A percentile compares a stretch with the other conserved stretches of the same genome.
Evolutionary conservation across 228 moss, liverwort and hornwort genomes (phyloP).

Genomic region (Sphagnum magellanicum): DNA sequence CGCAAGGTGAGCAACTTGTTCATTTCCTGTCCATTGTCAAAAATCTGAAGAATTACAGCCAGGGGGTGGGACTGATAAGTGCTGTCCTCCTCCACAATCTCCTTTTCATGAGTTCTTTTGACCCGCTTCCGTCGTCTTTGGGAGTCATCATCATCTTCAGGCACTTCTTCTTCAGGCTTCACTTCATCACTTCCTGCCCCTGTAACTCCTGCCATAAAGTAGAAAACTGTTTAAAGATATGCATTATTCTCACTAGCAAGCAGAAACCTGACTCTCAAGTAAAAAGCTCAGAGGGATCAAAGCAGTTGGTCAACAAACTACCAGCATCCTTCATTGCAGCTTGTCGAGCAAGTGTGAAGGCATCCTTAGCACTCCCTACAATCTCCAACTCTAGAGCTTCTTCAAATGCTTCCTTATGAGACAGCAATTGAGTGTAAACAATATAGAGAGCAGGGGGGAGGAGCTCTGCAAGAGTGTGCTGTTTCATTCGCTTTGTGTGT

Average conservation of each 20-base stretch:
- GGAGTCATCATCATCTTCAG: constrained; percentile 80
- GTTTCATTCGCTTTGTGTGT: constrained; percentile 89
- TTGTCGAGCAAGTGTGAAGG: constrained; percentile 79
- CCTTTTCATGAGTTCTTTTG: constrained; percentile 88
- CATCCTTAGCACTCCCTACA: constrained; percentile 90
- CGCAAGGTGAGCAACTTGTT: constrained; percentile 71
- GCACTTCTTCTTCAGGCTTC: constrained; percentile 64
- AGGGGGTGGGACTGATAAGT: constrained; percentile 78
- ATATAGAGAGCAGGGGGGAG: constrained; percentile 81
- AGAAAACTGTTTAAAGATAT: too few relatives aligned
- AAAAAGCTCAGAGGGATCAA: not conserved
- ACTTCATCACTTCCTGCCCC: constrained; percentile 48
- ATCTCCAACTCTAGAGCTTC: constrained; percentile 91
- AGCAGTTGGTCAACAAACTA: constrained; percentile 11
- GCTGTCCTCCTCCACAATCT: constrained; percentile 53
- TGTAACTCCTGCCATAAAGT: constrained; percentile 16
- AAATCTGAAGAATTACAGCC: constrained; percentile 61
- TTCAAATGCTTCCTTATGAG: constrained; percentile 88
- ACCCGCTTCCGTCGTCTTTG: constrained; percentile 81
- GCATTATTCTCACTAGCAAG: not conserved
- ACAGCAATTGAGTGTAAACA: constrained; percentile 70
- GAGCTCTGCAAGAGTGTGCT: constrained; percentile 91
- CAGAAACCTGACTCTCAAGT: not conserved
- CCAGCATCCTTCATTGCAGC: constrained; percentile 73
- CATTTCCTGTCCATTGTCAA: constrained; percentile 66